These are phyloP conservation scores for Sporothrix globosa DNA, from an alignment of 2,329 filamentous ascomycete species.

Conservation along the genomic window DNA sequence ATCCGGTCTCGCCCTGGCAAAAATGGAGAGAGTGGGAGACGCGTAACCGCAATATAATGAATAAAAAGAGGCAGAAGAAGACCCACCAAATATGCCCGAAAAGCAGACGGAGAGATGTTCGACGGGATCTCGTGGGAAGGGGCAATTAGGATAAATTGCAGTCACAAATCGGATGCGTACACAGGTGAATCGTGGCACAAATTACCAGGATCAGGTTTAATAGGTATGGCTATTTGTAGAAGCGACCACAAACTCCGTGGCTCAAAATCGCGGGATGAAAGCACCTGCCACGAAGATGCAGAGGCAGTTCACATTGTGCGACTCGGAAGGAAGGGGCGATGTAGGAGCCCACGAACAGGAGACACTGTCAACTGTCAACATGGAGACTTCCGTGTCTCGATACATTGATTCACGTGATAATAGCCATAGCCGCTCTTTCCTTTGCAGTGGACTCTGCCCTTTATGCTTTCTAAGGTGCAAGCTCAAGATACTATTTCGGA, in stretches of 20 bases:
- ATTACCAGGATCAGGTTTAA: neutral
- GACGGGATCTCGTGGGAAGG: neutral
- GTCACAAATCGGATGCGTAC: neutral
- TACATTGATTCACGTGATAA: neutral
- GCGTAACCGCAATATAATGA: conserved; percentile 20
- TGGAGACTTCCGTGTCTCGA: neutral
- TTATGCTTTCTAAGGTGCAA: neutral
- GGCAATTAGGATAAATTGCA: conserved; percentile 16
- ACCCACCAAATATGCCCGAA: neutral
- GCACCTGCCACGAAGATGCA: neutral
- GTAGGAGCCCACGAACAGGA: neutral
- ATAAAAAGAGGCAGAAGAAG: neutral
- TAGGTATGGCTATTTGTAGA: neutral
- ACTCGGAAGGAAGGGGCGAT: neutral
- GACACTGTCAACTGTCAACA: neutral
- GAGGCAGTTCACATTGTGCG: neutral
- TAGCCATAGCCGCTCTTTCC: neutral
- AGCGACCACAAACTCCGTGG: neutral
- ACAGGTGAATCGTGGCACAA: neutral
- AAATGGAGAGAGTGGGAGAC: neutral
- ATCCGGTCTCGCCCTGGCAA: conserved; percentile 14
- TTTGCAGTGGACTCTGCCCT: neutral
- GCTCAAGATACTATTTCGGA: neutral
- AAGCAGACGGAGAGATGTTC: neutral
- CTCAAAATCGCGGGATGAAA: neutral